These are phyloP conservation scores for Sextonia rubra DNA, from an alignment of 164 flowering plant species.

Conservation along the genomic window DNA sequence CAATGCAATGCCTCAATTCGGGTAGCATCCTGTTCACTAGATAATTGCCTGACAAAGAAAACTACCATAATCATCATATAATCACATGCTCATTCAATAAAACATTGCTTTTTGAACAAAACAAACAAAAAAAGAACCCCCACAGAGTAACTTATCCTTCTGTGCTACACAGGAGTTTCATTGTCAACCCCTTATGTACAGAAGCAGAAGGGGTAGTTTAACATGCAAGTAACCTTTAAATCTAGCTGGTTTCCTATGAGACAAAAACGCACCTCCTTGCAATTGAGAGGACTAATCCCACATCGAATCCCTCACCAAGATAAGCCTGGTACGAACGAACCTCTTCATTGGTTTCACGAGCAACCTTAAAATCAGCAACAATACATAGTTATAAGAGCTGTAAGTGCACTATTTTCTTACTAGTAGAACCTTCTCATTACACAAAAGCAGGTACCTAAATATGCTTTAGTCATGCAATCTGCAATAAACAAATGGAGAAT, in stretches of 20 bases:
- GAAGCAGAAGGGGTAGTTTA: slow-evolving; percentile 13
- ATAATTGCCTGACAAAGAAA: slow-evolving; percentile 52
- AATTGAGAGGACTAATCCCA: slow-evolving; percentile 79
- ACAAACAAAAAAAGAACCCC: not conserved
- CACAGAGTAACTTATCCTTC: not conserved
- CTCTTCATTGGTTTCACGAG: slow-evolving; percentile 95
- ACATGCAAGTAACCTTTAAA: slow-evolving; percentile 20
- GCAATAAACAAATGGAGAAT: not conserved
- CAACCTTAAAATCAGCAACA: slow-evolving; percentile 50
- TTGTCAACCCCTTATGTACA: not conserved
- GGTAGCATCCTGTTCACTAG: slow-evolving; percentile 86
- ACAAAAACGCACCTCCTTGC: slow-evolving; percentile 71
- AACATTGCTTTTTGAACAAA: slow-evolving; percentile 3
- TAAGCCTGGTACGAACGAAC: slow-evolving; percentile 72
- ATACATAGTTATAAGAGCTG: not conserved
- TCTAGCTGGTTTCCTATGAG: slow-evolving; percentile 24
- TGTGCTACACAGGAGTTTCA: slow-evolving; percentile 6
- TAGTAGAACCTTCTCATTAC: not conserved
- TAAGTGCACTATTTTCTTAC: not conserved
- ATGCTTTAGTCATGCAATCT: not conserved
- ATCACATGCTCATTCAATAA: not conserved
- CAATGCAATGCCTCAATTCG: slow-evolving; percentile 89
- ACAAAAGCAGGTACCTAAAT: not conserved
- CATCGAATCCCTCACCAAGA: slow-evolving; percentile 86
- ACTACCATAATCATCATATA: slow-evolving; percentile 9